phyloP scores from a whole-genome alignment of 495 filamentous ascomycete genomes.

The Xylaria scruposa region DNA sequence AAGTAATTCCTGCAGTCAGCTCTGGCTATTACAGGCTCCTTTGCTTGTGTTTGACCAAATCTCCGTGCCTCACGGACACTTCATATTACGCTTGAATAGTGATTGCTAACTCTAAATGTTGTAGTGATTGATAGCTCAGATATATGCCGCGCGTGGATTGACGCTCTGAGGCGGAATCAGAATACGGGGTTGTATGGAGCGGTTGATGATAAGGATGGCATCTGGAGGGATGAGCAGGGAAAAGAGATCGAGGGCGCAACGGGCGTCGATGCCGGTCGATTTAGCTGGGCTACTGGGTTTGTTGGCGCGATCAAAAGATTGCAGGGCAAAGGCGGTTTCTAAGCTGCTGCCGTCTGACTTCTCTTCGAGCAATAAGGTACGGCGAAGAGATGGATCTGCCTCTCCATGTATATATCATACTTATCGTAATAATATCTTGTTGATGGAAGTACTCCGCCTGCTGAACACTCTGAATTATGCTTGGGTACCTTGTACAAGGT shows the following conservation, averaged over 20 bases:
- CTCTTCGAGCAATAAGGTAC: background rate
- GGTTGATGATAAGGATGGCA: conserved; percentile 61
- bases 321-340: conserved; percentile 66
- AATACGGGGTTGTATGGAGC: conserved; percentile 70
- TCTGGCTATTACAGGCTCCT: background rate
- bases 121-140: conserved; percentile 68
- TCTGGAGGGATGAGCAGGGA: conserved; percentile 65
- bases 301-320: conserved; percentile 68
- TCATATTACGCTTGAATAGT: background rate
- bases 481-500: background rate
- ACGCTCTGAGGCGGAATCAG: conserved; percentile 69
- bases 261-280: conserved; percentile 62
- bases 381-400: no score
- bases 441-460: no score
- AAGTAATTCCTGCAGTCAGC: background rate
- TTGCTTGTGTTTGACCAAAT: background rate
- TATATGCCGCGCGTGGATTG: conserved; percentile 68
- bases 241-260: conserved; percentile 64
- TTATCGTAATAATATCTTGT: no score
- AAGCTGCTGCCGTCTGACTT: background rate
- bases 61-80: background rate
- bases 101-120: background rate
- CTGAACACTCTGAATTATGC: no score
- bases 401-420: background rate
- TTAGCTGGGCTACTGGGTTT: conserved; percentile 68